These are phyloP conservation scores for Zizania palustris DNA, from an alignment of 202 grass and related monocot genomes.

Conservation along the genomic window DNA sequence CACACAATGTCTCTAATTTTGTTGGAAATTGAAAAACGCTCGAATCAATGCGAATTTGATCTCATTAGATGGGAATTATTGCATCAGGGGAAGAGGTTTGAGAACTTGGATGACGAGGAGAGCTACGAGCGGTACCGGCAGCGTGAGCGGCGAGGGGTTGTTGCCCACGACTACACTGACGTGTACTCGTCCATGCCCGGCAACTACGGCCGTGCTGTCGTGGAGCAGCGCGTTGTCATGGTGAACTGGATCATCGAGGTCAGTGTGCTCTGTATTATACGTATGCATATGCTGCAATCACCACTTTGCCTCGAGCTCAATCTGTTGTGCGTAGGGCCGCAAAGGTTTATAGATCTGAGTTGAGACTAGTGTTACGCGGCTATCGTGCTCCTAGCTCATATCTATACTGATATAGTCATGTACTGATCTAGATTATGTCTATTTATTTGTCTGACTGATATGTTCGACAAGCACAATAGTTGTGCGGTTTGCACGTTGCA, in stretches of 20 bases:
- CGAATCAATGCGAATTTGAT: conserved; percentile 25
- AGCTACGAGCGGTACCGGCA: conserved; percentile 71
- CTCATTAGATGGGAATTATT: conserved; percentile 36
- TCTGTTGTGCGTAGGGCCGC: conserved; percentile 11
- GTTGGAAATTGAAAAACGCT: conserved; percentile 34
- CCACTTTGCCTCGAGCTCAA: conserved; percentile 3
- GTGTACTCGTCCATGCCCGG: conserved; percentile 51
- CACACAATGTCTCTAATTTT: conserved; percentile 10
- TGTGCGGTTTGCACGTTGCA: conserved; percentile 14
- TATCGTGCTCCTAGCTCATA: neutral
- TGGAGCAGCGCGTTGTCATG: conserved; percentile 77
- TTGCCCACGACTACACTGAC: conserved; percentile 55
- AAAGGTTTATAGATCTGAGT: neutral
- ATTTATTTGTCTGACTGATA: too few species aligned
- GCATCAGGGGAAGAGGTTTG: conserved; percentile 67
- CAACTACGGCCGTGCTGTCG: conserved; percentile 47
- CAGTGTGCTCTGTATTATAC: conserved; percentile 43
- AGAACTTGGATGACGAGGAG: conserved; percentile 78
- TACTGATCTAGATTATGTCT: too few species aligned
- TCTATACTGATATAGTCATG: too few species aligned
- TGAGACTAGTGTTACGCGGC: neutral
- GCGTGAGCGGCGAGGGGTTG: conserved; percentile 53
- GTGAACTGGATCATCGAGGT: conserved; percentile 94
- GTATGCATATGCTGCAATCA: neutral
- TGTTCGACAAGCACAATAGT: conserved; percentile 17